A percentile compares a stretch with the other conserved stretches of the same genome.
phyloP scores from a whole-genome alignment of 2,329 filamentous ascomycete species.

The Chalara sp. region DNA sequence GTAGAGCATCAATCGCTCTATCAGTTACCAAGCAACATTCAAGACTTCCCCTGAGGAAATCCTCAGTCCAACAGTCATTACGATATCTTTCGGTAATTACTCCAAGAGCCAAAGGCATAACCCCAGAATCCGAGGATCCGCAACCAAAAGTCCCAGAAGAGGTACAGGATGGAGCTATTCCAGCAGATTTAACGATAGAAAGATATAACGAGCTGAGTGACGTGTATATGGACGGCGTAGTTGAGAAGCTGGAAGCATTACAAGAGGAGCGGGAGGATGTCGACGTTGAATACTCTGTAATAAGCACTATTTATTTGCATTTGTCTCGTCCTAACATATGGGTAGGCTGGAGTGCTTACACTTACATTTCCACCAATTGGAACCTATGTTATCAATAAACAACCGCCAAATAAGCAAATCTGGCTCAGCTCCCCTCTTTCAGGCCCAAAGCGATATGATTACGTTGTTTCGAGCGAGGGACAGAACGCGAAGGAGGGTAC shows the following conservation, averaged over 20 bases:
- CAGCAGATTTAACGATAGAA: conserved; percentile 59
- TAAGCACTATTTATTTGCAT: conserved; percentile 26
- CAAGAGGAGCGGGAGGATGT: conserved; percentile 69
- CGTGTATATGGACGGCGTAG: conserved; percentile 56
- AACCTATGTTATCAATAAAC: conserved; percentile 95
- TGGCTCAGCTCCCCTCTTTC: conserved; percentile 91
- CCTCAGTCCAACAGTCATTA: too few relatives aligned
- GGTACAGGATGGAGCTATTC: conserved; percentile 33
- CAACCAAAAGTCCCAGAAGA: conserved; percentile 35
- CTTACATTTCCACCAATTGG: conserved; percentile 63
- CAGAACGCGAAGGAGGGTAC: conserved; percentile 77
- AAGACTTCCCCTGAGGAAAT: too few relatives aligned
- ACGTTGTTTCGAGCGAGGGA: conserved; percentile 65
- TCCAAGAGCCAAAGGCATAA: conserved; percentile 40
- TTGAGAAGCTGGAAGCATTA: conserved; percentile 60
- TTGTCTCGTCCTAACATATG: not conserved
- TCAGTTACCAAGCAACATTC: too few relatives aligned
- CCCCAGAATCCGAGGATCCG: conserved; percentile 52
- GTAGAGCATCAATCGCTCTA: too few relatives aligned
- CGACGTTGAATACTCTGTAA: conserved; percentile 84
- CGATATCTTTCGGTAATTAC: too few relatives aligned
- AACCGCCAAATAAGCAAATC: conserved; percentile 94
- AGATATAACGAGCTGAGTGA: conserved; percentile 77
- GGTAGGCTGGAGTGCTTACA: conserved; percentile 77
- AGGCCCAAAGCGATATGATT: conserved; percentile 92